Conservation (phyloP, 139 green algal genomes). For the Micractinium sp. region DNA sequence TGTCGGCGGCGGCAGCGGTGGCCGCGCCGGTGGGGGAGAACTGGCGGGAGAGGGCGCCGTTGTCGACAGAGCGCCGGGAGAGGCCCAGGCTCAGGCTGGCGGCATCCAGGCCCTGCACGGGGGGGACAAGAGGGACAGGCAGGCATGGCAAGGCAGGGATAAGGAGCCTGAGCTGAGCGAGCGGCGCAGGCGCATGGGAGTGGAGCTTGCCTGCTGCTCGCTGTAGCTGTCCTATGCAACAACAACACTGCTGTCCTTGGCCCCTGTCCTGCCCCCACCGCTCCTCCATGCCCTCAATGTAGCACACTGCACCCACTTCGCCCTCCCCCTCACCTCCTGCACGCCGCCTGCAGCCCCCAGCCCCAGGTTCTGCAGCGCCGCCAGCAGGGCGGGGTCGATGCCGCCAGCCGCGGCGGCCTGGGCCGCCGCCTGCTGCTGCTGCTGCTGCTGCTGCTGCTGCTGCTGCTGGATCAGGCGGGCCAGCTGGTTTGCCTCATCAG, state of each 20-base stretch:
- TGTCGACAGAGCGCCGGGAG: constrained; percentile 34
- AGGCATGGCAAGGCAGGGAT: too few relatives aligned
- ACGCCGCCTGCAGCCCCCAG: background rate
- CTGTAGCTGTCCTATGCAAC: too few relatives aligned
- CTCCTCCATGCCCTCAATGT: too few relatives aligned
- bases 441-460: constrained; percentile 31
- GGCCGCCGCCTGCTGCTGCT: background rate
- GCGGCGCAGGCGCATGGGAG: too few relatives aligned
- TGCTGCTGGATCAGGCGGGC: constrained; percentile 25
- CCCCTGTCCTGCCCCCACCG: too few relatives aligned
- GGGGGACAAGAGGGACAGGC: background rate
- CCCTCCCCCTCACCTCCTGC: background rate
- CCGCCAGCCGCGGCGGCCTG: background rate
- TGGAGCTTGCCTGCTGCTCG: too few relatives aligned
- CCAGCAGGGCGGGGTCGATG: constrained; percentile 40
- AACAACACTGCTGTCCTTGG: too few relatives aligned
- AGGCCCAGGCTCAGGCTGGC: background rate
- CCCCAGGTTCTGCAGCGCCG: constrained; percentile 31
- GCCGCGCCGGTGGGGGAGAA: background rate
- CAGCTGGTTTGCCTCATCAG: constrained; percentile 22
- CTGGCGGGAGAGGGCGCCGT: constrained; percentile 8
- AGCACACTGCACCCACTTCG: too few relatives aligned
- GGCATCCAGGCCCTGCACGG: background rate
- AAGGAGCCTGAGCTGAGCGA: too few relatives aligned
- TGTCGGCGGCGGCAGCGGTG: background rate